Evolutionary conservation across 805 yeast genomes (phyloP).

Genomic region (Teunomyces stri): DNA sequence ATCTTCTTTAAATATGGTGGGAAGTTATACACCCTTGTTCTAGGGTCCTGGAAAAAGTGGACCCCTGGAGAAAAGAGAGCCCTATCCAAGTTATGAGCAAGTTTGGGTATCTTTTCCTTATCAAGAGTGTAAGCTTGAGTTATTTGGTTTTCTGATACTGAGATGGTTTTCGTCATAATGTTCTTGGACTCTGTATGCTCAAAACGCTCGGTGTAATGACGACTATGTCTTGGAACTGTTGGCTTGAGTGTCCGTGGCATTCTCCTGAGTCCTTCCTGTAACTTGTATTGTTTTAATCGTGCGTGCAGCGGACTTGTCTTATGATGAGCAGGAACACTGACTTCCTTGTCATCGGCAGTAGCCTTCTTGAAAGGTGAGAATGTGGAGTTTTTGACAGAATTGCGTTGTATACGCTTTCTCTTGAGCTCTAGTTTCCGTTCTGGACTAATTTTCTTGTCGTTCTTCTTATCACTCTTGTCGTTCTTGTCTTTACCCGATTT

Average conservation of each 20-base stretch:
- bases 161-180: conserved; percentile 1
- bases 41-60: conserved; percentile 73
- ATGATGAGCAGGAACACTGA: neutral
- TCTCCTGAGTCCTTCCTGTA: neutral
- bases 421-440: conserved; percentile 2
- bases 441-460: neutral
- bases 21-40: conserved; percentile 73
- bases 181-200: conserved; percentile 1
- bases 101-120: conserved; percentile 44
- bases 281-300: neutral
- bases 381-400: neutral
- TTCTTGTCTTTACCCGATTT: neutral
- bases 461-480: neutral
- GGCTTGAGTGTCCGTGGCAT: neutral
- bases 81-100: conserved; percentile 66
- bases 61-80: conserved; percentile 80
- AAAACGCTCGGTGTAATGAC: conserved; percentile 1
- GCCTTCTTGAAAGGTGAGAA: neutral
- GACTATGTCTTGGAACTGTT: neutral
- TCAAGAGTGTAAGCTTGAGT: conserved; percentile 19
- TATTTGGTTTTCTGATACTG: conserved; percentile 3
- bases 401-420: neutral
- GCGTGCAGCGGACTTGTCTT: neutral
- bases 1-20: conserved; percentile 57
- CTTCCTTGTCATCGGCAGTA: neutral